A percentile compares a stretch with the other conserved stretches of the same genome.
These are phyloP conservation scores for Pueraria montana DNA, from an alignment of 306 rosid genomes.

Conservation along the genomic window DNA sequence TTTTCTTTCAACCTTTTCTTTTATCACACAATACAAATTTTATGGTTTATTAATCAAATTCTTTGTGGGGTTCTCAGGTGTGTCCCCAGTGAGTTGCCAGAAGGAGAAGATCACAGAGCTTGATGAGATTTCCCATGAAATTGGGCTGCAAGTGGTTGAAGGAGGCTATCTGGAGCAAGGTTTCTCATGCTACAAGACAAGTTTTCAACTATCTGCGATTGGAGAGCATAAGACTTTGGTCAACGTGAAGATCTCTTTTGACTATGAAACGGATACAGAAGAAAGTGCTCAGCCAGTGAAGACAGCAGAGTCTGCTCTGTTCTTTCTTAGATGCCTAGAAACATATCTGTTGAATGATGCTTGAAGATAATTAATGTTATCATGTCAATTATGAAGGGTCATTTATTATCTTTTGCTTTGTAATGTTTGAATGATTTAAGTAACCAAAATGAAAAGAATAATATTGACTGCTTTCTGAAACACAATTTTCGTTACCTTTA, in stretches of 20 bases:
- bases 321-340: conserved; percentile 11
- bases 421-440: background rate
- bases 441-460: background rate
- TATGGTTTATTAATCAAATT: background rate
- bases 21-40: too few relatives aligned
- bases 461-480: too few relatives aligned
- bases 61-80: conserved; percentile 38
- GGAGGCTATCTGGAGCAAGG: conserved; percentile 64
- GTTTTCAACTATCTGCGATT: conserved; percentile 49
- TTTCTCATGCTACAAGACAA: conserved; percentile 61
- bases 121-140: conserved; percentile 53
- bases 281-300: conserved; percentile 41
- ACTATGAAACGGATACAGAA: conserved; percentile 39
- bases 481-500: too few relatives aligned
- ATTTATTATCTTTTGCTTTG: background rate
- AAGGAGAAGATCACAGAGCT: conserved; percentile 59
- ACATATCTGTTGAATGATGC: conserved; percentile 19
- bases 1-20: background rate
- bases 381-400: background rate
- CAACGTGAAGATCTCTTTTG: conserved; percentile 60
- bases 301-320: conserved; percentile 36
- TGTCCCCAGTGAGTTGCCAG: conserved; percentile 42
- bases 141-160: conserved; percentile 65
- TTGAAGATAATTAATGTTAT: background rate
- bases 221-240: conserved; percentile 54